These are phyloP conservation scores for Thraustochytrium sp. DNA, from an alignment of 352 stramenopile genomes.

Conservation along the genomic window DNA sequence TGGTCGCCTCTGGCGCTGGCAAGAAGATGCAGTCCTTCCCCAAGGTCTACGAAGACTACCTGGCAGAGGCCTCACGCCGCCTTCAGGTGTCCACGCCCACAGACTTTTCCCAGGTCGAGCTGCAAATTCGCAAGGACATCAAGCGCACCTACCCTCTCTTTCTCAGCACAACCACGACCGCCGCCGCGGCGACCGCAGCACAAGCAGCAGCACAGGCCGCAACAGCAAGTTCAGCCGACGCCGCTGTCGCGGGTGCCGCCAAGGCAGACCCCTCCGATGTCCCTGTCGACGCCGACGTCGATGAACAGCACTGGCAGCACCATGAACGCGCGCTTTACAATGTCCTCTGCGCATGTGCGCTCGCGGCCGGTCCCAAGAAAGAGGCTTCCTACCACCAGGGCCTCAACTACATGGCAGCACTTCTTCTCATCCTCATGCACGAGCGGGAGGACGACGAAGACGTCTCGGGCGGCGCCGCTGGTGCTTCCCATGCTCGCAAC, in stretches of 20 bases:
- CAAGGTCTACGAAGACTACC: not conserved
- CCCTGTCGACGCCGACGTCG: not conserved
- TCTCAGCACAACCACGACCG: not conserved
- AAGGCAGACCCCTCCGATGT: not conserved
- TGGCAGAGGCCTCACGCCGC: not conserved
- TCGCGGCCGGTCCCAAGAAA: not conserved
- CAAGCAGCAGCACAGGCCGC: not conserved
- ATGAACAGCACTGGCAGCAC: constrained; percentile 6
- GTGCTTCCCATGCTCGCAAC: too few relatives aligned
- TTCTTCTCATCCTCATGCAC: constrained; percentile 17
- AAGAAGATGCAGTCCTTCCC: not conserved
- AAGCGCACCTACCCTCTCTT: constrained; percentile 30
- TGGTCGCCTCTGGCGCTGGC: not conserved
- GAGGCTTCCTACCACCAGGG: constrained; percentile 24
- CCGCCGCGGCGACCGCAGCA: not conserved
- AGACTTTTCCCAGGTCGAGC: constrained; percentile 4
- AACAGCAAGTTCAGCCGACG: not conserved
- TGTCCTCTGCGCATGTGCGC: constrained; percentile 1
- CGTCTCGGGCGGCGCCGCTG: not conserved
- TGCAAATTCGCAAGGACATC: constrained; percentile 37
- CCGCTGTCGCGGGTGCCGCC: not conserved
- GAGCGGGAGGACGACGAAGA: not conserved
- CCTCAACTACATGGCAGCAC: constrained; percentile 30
- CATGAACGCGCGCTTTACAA: constrained; percentile 27
- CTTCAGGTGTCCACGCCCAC: not conserved